Evolutionary conservation across 2,329 filamentous ascomycete genomes (phyloP), one percentile per base, ranked within the genome.

Genomic region (Phoma herbarum): DNA sequence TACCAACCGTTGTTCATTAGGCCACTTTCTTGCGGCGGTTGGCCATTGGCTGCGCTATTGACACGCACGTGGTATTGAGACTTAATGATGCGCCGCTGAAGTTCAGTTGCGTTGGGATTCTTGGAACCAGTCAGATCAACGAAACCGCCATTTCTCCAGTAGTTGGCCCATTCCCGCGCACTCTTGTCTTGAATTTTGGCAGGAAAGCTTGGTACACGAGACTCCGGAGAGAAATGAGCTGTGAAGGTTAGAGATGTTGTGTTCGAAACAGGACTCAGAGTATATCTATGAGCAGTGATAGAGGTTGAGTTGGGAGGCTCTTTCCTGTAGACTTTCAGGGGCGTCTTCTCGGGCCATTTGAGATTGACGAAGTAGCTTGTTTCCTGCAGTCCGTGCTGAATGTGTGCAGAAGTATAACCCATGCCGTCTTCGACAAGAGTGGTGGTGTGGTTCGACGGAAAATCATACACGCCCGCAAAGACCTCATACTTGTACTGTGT

Each of bases 1-100:
- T 83, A 83, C 82, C 83, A 85, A 14, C 82, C 80, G 66, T 85
- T 74, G 58, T 84, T 84, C 41, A 82, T 80, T 12, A 84, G 72
- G 2, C 82, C 82, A 65, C 67, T 69, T 59, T 72, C 81, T 66
- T 85, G 82, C 0, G 82, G 81, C 1, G 81, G 77, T 2, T 81
- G 79, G 45, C 78, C 77, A 39, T 73, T 72, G 0, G 80, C 81
- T 31, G 82, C 82, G n/a, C 78, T 81, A 65, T 85, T 84, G 6
- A 85, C 78, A 2, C 80, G 80, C 2, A 82, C 74, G 10, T 85
- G 77, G 62, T 85, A 85, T 59, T 84, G 82, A 0, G 83, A 84
- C 22, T 81, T 71, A 50, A 85, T 80, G 16, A 80, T 81, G 25
- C 82, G 78, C 11, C 81, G 74, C 64, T 85, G 83, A 12, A 85